A percentile compares a stretch with the other conserved stretches of the same genome.
These are phyloP conservation scores for Farysia itapuensis DNA, from an alignment of 1,284 basidiomycete species.

Conservation along the genomic window DNA sequence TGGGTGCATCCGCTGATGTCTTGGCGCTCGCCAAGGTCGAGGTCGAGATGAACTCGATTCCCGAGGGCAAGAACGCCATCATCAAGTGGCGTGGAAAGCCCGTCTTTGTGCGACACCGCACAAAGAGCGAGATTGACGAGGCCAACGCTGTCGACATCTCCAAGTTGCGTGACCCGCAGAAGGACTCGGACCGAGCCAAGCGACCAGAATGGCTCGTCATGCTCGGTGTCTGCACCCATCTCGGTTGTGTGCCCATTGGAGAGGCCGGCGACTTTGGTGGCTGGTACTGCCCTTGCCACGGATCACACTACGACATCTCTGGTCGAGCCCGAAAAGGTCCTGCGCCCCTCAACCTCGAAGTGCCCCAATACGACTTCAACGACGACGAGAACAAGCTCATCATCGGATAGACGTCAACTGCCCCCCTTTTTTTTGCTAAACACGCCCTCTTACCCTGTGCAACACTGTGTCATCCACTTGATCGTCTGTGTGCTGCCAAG, in stretches of 20 bases:
- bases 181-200: conserved; percentile 84
- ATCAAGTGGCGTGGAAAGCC: conserved; percentile 93
- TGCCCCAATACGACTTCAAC: conserved; percentile 63
- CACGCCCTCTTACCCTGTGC: too few species aligned
- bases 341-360: conserved; percentile 83
- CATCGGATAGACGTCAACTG: conserved; percentile 72
- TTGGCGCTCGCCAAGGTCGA: conserved; percentile 98
- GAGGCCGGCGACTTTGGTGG: conserved; percentile 95
- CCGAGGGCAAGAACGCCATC: conserved; percentile 78
- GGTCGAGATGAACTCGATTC: conserved; percentile 85
- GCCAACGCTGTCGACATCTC: conserved; percentile 84
- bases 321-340: conserved; percentile 90
- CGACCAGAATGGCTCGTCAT: conserved; percentile 84
- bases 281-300: conserved; percentile 74
- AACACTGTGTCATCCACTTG: too few species aligned
- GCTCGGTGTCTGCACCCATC: conserved; percentile 83
- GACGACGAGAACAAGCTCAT: conserved; percentile 68
- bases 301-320: conserved; percentile 94
- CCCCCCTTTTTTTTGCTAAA: neutral
- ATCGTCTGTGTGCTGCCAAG: too few species aligned
- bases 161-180: conserved; percentile 85
- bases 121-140: conserved; percentile 87
- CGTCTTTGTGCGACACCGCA: conserved; percentile 98
- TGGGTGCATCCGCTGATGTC: conserved; percentile 96
- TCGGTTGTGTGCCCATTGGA: conserved; percentile 95